phyloP scores from a whole-genome alignment of 805 yeast species.

The Teunomyces cretensis region DNA sequence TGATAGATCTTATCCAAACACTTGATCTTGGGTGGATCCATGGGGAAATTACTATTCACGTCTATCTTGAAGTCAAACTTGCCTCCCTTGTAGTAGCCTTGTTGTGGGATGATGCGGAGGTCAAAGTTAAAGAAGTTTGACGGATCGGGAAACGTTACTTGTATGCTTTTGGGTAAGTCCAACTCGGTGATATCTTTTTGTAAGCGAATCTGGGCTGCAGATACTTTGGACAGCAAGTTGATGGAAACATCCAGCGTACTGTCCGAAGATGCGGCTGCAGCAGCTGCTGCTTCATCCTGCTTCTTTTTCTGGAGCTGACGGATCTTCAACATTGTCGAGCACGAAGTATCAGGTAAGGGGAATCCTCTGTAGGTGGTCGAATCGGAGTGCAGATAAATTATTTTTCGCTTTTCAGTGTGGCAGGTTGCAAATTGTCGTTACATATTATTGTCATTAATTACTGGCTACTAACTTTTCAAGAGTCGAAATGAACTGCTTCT shows the following conservation, averaged over 20 bases:
- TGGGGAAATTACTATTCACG: slow-evolving; percentile 77
- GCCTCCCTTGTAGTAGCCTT: slow-evolving; percentile 73
- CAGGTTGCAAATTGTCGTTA: neutral
- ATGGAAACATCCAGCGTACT: neutral
- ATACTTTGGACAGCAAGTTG: slow-evolving; percentile 18
- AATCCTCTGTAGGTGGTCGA: neutral
- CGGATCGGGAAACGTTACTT: slow-evolving; percentile 50
- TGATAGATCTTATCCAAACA: slow-evolving; percentile 77
- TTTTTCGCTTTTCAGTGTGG: neutral
- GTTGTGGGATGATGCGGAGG: slow-evolving; percentile 60
- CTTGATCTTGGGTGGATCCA: slow-evolving; percentile 85
- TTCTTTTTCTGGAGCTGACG: slow-evolving; percentile 60
- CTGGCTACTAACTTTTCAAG: neutral
- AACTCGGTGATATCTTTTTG: slow-evolving; percentile 76
- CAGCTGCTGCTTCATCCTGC: slow-evolving; percentile 43
- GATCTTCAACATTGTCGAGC: slow-evolving; percentile 39
- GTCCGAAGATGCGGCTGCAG: slow-evolving; percentile 24
- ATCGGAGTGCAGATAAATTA: slow-evolving; percentile 1
- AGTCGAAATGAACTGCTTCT: neutral
- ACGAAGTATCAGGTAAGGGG: neutral
- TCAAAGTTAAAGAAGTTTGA: slow-evolving; percentile 61
- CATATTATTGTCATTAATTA: neutral
- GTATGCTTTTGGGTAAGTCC: slow-evolving; percentile 58
- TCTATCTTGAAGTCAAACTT: slow-evolving; percentile 65
- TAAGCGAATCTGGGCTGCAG: slow-evolving; percentile 69